Percentiles rank a stretch among this genome's conserved stretches.
Conservation (phyloP, 139 green algal genomes). For the Coccomyxa sp. region DNA sequence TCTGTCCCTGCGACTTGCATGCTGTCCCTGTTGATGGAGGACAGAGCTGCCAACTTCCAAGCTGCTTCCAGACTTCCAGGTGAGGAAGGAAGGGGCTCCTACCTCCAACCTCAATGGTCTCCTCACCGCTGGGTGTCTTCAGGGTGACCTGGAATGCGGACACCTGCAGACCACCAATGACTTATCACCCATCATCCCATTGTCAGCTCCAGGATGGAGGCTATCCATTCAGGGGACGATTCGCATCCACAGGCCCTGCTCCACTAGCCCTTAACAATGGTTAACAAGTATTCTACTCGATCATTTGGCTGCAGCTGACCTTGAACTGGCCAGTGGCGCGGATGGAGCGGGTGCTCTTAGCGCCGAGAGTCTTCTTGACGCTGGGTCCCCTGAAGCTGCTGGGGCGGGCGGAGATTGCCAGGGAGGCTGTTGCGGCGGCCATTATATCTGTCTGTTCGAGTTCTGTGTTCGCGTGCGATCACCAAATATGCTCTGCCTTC, state of each 20-base stretch:
- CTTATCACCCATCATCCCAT: background rate
- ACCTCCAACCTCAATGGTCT: conserved; percentile 58
- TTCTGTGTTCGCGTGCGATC: too few relatives aligned
- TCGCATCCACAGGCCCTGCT: too few relatives aligned
- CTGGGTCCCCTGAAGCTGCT: conserved; percentile 5
- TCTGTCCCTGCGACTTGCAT: too few relatives aligned
- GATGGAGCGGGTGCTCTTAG: background rate
- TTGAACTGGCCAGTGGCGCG: conserved; percentile 11
- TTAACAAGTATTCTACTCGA: background rate
- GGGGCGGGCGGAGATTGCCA: conserved; percentile 2
- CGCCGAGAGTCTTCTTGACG: conserved; percentile 3
- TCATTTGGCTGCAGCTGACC: background rate
- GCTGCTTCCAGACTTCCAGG: background rate
- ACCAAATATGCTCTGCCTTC: too few relatives aligned
- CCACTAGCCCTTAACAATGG: too few relatives aligned
- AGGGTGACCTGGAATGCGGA: conserved; percentile 65
- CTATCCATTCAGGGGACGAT: too few relatives aligned
- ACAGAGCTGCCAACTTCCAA: background rate
- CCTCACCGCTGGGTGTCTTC: conserved; percentile 59
- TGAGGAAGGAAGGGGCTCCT: background rate
- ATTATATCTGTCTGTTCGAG: too few relatives aligned
- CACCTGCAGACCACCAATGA: conserved; percentile 12
- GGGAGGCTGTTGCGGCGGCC: conserved; percentile 2
- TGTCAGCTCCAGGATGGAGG: background rate
- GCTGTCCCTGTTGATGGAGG: too few relatives aligned